Conservation (phyloP, 805 yeast genomes). For the Sugiyamaella americana region DNA sequence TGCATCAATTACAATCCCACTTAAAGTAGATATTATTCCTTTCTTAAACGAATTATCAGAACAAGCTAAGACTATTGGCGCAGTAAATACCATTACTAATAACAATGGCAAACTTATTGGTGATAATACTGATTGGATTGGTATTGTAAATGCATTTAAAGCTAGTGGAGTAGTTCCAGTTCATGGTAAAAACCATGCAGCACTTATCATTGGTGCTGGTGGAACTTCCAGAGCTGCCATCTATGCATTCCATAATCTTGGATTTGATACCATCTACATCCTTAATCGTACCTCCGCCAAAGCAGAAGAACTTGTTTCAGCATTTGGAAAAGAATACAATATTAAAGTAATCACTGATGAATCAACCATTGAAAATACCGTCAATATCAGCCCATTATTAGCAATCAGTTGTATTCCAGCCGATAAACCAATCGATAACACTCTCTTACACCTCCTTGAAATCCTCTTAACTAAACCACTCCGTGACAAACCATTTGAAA, state of each 20-base stretch:
- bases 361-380: conserved; percentile 25
- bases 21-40: conserved; percentile 73
- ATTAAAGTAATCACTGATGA: conserved; percentile 34
- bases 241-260: conserved; percentile 73
- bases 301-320: conserved; percentile 48
- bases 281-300: conserved; percentile 73
- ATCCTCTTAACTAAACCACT: conserved; percentile 40
- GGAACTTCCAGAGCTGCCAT: conserved; percentile 96
- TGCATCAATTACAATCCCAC: conserved; percentile 90
- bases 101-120: conserved; percentile 54
- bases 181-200: conserved; percentile 35
- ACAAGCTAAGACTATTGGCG: conserved; percentile 83
- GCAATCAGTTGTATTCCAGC: conserved; percentile 82
- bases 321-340: conserved; percentile 56
- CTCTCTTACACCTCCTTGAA: conserved; percentile 44
- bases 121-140: conserved; percentile 95
- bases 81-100: conserved; percentile 76
- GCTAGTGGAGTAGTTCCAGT: conserved; percentile 42
- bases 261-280: conserved; percentile 70
- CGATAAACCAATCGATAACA: conserved; percentile 57
- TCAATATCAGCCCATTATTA: conserved; percentile 24
- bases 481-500: conserved; percentile 37
- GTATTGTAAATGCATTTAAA: conserved; percentile 64
- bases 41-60: conserved; percentile 59
- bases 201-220: conserved; percentile 91